These are phyloP conservation scores for Cladorrhinum sp. DNA, from an alignment of 2,329 filamentous ascomycete genomes.

Conservation along the genomic window DNA sequence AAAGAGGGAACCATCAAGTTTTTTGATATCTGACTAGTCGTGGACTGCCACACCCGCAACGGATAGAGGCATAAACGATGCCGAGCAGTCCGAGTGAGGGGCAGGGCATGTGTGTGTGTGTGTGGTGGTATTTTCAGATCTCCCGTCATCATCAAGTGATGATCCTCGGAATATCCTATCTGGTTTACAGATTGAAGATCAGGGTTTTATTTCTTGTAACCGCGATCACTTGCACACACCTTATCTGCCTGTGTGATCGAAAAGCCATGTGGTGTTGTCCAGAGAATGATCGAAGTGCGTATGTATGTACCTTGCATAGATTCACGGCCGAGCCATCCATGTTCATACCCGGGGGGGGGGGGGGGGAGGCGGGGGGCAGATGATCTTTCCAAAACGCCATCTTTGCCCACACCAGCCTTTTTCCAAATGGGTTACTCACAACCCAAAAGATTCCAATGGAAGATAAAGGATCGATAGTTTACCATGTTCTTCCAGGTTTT, in stretches of 20 bases:
- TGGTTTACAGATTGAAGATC: neutral
- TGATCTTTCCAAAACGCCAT: constrained; percentile 6
- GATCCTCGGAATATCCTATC: neutral
- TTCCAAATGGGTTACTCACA: neutral
- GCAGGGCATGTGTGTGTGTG: too few species aligned
- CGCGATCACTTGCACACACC: constrained; percentile 14
- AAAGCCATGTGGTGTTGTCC: neutral
- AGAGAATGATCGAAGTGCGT: neutral
- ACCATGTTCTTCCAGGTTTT: too few species aligned
- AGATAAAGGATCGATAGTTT: constrained; percentile 1
- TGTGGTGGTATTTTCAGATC: neutral
- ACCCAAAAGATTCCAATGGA: neutral
- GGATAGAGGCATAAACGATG: constrained; percentile 5
- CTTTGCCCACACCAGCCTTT: neutral
- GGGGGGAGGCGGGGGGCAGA: constrained; percentile 3
- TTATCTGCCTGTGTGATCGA: neutral
- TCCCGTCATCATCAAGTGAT: constrained; percentile 7
- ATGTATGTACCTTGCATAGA: constrained; percentile 5
- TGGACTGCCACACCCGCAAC: constrained; percentile 4
- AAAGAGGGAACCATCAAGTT: constrained; percentile 18
- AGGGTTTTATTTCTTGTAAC: too few species aligned
- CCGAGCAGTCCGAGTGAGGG: constrained; percentile 20
- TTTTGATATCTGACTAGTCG: constrained; percentile 21
- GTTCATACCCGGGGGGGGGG: too few species aligned
- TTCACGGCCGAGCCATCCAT: neutral